Conservation (phyloP, 805 yeast genomes). For the Lipomyces sp. region DNA sequence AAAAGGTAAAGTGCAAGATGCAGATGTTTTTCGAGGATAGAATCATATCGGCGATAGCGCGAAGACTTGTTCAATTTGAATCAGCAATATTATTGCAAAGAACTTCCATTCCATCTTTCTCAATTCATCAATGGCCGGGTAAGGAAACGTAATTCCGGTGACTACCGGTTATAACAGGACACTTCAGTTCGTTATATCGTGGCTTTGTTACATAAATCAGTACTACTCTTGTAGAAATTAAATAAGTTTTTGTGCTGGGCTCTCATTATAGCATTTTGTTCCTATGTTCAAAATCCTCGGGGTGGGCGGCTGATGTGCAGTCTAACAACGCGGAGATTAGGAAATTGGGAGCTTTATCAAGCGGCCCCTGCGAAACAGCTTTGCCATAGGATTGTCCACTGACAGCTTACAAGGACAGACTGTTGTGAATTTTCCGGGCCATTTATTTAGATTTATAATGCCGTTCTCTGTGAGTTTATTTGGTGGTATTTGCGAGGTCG, state of each 20-base stretch:
- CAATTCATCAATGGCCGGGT: background rate
- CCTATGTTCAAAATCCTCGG: too few species aligned
- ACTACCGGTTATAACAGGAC: too few species aligned
- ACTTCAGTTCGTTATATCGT: too few species aligned
- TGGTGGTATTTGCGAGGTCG: background rate
- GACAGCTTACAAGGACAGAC: too few species aligned
- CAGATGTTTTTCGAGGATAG: conserved; percentile 33
- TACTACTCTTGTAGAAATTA: too few species aligned
- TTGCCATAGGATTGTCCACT: background rate
- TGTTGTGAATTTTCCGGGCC: background rate
- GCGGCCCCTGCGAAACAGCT: background rate
- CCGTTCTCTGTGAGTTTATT: conserved; percentile 25
- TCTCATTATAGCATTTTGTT: too few species aligned
- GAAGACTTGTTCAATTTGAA: background rate
- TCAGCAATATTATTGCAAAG: background rate
- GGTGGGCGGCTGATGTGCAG: too few species aligned
- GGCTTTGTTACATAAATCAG: too few species aligned
- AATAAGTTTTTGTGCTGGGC: too few species aligned
- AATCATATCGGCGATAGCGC: conserved; percentile 23
- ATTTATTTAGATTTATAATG: conserved; percentile 8
- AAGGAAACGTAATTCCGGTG: background rate
- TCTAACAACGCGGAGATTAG: too few species aligned
- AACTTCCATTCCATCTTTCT: too few species aligned
- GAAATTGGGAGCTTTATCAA: too few species aligned
- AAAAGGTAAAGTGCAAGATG: conserved; percentile 34